Evolutionary conservation across 2,329 filamentous ascomycete genomes (phyloP).

Genomic region (Venturia carpophila): DNA sequence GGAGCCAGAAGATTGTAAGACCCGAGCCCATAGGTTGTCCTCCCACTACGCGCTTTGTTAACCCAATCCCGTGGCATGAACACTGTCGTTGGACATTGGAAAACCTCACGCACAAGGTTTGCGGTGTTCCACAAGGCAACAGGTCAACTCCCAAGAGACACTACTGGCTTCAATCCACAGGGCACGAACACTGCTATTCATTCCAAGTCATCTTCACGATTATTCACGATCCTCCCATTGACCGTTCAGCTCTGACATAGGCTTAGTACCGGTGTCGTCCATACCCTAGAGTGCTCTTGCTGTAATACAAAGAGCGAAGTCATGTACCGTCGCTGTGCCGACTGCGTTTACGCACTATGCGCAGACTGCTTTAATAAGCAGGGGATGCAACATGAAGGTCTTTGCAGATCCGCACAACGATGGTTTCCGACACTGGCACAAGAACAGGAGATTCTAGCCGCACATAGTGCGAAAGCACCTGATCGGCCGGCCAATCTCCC

Average conservation of each 20-base stretch:
- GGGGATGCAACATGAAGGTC: background rate
- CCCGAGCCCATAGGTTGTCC: no score
- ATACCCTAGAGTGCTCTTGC: background rate
- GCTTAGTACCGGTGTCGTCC: background rate
- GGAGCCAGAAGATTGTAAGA: no score
- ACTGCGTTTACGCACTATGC: background rate
- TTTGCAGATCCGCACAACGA: background rate
- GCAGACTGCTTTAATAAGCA: background rate
- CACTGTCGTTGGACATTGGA: no score
- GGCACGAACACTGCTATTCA: no score
- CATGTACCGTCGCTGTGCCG: background rate
- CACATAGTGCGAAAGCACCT: background rate
- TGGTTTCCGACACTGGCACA: constrained; percentile 7
- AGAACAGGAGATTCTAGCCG: constrained; percentile 4
- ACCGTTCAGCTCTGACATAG: background rate
- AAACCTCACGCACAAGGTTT: no score
- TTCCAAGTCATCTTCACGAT: background rate
- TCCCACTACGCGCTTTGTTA: no score
- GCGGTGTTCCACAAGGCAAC: no score
- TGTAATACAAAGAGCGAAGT: background rate
- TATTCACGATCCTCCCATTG: background rate
- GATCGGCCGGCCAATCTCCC: background rate
- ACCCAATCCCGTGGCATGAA: no score
- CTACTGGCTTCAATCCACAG: background rate
- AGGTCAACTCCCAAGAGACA: background rate